Conservation (phyloP, 768 basidiomycete genomes). For the Pleurotus salmoneostramineus region DNA sequence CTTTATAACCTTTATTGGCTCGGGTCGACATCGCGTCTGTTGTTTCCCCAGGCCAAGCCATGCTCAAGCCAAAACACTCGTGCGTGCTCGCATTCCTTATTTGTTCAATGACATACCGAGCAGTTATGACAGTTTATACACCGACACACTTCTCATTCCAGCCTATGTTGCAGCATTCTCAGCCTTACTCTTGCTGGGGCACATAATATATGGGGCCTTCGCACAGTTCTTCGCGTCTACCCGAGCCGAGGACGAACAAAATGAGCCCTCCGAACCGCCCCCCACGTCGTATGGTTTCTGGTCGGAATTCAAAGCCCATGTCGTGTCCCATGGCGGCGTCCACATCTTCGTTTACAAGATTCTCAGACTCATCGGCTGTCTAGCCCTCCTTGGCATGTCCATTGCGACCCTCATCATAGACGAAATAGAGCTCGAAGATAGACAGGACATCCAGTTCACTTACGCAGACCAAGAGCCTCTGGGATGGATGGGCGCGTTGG, state of each 20-base stretch:
- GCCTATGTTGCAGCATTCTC: constrained; percentile 31
- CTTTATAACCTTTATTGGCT: not conserved
- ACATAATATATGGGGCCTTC: constrained; percentile 16
- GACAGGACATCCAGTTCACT: not conserved
- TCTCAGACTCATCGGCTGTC: constrained; percentile 38
- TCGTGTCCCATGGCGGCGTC: constrained; percentile 39
- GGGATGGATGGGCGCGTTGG: constrained; percentile 10
- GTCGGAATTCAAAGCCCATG: constrained; percentile 32
- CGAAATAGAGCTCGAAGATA: constrained; percentile 17
- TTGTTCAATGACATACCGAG: no score
- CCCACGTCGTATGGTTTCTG: constrained; percentile 21
- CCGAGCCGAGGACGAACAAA: constrained; percentile 10
- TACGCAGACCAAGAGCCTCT: not conserved
- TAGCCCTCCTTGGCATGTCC: constrained; percentile 47
- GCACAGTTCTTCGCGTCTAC: not conserved
- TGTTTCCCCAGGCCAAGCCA: not conserved
- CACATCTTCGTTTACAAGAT: constrained; percentile 45
- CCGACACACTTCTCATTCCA: constrained; percentile 29
- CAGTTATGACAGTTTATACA: constrained; percentile 1
- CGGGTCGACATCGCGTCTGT: not conserved
- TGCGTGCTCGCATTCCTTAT: not conserved
- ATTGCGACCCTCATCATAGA: constrained; percentile 35
- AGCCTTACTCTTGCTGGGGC: constrained; percentile 26
- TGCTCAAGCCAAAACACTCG: constrained; percentile 3
- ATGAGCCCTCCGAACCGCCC: constrained; percentile 13